A percentile compares a stretch with the other conserved stretches of the same genome.
These are phyloP conservation scores for Astrothelium macrocarpum DNA, from an alignment of 495 filamentous ascomycete genomes.

Conservation along the genomic window DNA sequence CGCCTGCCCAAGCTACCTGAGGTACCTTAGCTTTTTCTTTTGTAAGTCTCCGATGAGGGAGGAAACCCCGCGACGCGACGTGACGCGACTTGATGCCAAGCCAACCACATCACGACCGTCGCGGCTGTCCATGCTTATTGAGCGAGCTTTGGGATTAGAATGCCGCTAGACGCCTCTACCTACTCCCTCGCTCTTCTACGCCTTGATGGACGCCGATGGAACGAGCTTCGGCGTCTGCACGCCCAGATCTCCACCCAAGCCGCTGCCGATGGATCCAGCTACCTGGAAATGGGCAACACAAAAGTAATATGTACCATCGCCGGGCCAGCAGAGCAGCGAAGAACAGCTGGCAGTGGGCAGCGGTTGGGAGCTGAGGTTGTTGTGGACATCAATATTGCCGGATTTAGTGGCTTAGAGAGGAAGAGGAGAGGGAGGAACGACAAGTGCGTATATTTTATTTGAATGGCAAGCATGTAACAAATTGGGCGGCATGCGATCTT, in stretches of 20 bases:
- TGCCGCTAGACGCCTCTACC: slow-evolving; percentile 86
- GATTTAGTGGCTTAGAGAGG: slow-evolving; percentile 79
- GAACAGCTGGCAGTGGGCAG: slow-evolving; percentile 35
- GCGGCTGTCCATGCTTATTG: too few relatives aligned
- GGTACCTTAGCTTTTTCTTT: too few relatives aligned
- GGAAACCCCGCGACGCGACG: too few relatives aligned
- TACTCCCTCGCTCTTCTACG: slow-evolving; percentile 80
- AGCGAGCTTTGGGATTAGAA: too few relatives aligned
- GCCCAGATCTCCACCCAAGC: slow-evolving; percentile 87
- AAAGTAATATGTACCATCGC: slow-evolving; percentile 87
- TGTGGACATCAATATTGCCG: slow-evolving; percentile 79
- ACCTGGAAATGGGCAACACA: slow-evolving; percentile 93
- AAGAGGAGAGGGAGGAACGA: slow-evolving; percentile 64
- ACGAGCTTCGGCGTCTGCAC: slow-evolving; percentile 83
- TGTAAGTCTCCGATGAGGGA: too few relatives aligned
- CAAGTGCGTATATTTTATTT: slow-evolving; percentile 48
- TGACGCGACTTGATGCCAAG: too few relatives aligned
- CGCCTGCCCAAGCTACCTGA: too few relatives aligned
- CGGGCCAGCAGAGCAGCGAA: slow-evolving; percentile 63
- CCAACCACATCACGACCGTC: too few relatives aligned
- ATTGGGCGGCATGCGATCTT: too few relatives aligned
- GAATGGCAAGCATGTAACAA: too few relatives aligned
- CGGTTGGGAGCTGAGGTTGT: slow-evolving; percentile 45
- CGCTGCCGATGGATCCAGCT: slow-evolving; percentile 78
- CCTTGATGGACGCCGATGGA: slow-evolving; percentile 93